A percentile compares a stretch with the other conserved stretches of the same genome.
phyloP scores from a whole-genome alignment of 2,329 filamentous ascomycete species.

The Dothideomycetes sp. region DNA sequence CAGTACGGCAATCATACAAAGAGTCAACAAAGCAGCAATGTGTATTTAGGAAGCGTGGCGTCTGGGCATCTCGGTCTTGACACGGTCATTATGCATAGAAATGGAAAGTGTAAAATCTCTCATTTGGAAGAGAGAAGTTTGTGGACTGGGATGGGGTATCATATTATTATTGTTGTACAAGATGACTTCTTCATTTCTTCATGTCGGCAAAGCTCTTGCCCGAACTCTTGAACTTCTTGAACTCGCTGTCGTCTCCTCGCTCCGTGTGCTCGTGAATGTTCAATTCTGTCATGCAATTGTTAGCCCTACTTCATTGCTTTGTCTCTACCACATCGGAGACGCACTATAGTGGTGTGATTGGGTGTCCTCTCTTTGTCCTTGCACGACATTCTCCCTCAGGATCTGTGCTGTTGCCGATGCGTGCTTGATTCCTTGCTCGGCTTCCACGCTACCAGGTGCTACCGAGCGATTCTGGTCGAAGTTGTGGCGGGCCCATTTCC shows the following conservation, averaged over 20 bases:
- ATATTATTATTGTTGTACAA: slow-evolving; percentile 8
- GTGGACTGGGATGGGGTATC: slow-evolving; percentile 5
- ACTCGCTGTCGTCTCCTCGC: slow-evolving; percentile 81
- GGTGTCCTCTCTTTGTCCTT: slow-evolving; percentile 41
- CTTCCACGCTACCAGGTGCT: slow-evolving; percentile 45
- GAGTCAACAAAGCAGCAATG: not conserved
- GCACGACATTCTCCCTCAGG: slow-evolving; percentile 74
- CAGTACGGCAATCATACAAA: not conserved
- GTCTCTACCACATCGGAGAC: no score
- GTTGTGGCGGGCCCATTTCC: slow-evolving; percentile 56
- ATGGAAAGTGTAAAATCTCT: no score
- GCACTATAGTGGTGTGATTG: slow-evolving; percentile 8
- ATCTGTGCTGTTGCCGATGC: slow-evolving; percentile 76
- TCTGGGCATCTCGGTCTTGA: slow-evolving; percentile 3
- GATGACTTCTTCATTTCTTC: slow-evolving; percentile 25
- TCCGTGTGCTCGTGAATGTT: slow-evolving; percentile 87
- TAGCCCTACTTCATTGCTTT: no score
- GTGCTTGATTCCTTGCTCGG: slow-evolving; percentile 57
- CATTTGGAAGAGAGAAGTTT: no score
- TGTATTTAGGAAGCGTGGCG: slow-evolving; percentile 10
- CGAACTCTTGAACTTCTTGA: slow-evolving; percentile 50
- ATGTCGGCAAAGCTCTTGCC: slow-evolving; percentile 29
- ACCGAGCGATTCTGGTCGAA: slow-evolving; percentile 61
- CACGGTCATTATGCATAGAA: no score
- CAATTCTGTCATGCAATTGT: slow-evolving; percentile 49